phyloP scores from a whole-genome alignment of 257 asterid genomes.

The Avicennia marina region DNA sequence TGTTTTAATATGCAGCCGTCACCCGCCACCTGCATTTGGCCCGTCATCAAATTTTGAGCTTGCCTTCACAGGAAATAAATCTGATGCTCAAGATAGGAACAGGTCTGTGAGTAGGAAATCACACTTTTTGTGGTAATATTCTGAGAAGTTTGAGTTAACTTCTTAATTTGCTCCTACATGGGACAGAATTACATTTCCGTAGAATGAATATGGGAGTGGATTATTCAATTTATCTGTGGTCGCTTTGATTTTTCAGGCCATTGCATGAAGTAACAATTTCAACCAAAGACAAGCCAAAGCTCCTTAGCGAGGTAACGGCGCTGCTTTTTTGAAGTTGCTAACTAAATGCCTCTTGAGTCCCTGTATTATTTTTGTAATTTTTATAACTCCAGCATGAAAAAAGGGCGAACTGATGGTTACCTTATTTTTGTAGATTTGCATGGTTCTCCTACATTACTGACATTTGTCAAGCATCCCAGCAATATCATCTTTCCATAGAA shows the following conservation, averaged over 20 bases:
- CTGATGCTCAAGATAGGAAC: conserved; percentile 37
- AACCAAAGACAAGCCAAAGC: conserved; percentile 80
- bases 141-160: conserved; percentile 60
- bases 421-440: background rate
- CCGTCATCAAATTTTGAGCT: conserved; percentile 39
- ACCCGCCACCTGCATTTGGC: conserved; percentile 70
- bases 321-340: conserved; percentile 12
- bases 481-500: conserved; percentile 1
- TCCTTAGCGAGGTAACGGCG: conserved; percentile 79
- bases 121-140: conserved; percentile 55
- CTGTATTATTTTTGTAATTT: background rate
- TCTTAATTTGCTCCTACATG: background rate
- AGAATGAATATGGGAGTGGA: background rate
- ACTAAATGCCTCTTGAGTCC: conserved; percentile 4
- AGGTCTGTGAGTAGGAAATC: conserved; percentile 53
- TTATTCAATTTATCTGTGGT: background rate
- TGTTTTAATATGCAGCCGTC: conserved; percentile 38
- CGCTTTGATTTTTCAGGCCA: conserved; percentile 42
- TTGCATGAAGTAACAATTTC: conserved; percentile 78
- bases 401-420: background rate
- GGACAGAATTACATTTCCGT: background rate
- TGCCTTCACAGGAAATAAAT: conserved; percentile 33
- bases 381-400: background rate
- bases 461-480: background rate
- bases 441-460: background rate